Base-by-base conservation (phyloP, 73 alveolate species). In the Stentor coeruleus region DNA sequence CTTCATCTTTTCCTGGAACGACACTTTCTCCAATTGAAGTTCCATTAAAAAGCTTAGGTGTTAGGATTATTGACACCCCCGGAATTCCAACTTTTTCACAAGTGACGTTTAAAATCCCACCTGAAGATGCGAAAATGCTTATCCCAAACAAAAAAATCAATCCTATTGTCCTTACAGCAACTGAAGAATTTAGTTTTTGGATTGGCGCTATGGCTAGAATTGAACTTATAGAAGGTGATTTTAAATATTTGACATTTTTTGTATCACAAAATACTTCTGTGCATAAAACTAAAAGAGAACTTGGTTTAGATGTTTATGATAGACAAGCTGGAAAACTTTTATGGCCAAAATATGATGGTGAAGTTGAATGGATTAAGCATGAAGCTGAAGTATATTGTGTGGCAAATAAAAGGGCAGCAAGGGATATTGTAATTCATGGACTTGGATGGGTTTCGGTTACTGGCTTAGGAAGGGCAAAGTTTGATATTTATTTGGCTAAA, bases 121-220 rank as follows among this genome's bases (percentile, higher is more conserved):
- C 85, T 79, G 80, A 81, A 49, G 83, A 82, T 35, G 92, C 84
- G 59, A 74, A 80, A 2, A 76, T 86, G n/a, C n/a, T 88, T 6
- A 35, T 89, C 20, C 86, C 89, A 0, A 35, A 39, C 0, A 82
- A 86, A 77, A 38, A 73, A 31, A 84, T 89, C 57, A 28, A 28
- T 3, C 77, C 87, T n/a, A 38, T 73, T 55, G 79, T 76, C 2
- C 42, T 89, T 2, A 59, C 73, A 2, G 4, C 77, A 66, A 82
- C 40, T 40, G 33, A 60, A 3, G 84, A 86, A 30, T 77, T 80
- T 74, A 31, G 89, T 0, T 60, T 89, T 28, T 89, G 88, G 87
- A 38, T 89, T 20, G 92, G 95, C 37, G 95, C 91, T 3, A 74
- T 89, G 36, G 90, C 87, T 20, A 15, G 96, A 28, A 26, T 90